Percentiles rank a stretch among this genome's conserved stretches.
These are phyloP conservation scores for Suhomyces kilbournensis DNA, from an alignment of 805 yeast genomes.

Conservation along the genomic window DNA sequence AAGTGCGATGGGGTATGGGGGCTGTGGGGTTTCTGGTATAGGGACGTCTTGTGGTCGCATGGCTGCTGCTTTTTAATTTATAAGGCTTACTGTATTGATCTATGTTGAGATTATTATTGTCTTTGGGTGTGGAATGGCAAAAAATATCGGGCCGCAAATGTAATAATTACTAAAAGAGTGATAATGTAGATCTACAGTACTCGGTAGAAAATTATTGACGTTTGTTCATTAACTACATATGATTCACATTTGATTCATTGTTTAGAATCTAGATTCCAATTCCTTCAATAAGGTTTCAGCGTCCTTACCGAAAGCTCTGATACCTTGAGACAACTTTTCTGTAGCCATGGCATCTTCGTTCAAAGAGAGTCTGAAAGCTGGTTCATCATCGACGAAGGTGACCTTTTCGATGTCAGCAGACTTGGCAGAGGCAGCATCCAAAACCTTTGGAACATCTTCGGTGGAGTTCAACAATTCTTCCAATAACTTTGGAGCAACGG, in stretches of 20 bases:
- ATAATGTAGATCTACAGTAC: neutral
- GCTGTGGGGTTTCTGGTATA: slow-evolving; percentile 40
- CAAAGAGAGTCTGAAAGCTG: slow-evolving; percentile 82
- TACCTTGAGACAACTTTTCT: slow-evolving; percentile 96
- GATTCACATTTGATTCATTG: neutral
- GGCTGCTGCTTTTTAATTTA: neutral
- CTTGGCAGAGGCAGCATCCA: slow-evolving; percentile 59
- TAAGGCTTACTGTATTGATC: neutral
- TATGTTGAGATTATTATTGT: neutral
- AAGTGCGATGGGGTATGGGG: slow-evolving; percentile 48
- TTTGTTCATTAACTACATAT: neutral
- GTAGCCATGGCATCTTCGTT: slow-evolving; percentile 99
- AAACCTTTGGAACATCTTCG: slow-evolving; percentile 75
- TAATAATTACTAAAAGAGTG: neutral
- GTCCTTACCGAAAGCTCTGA: slow-evolving; percentile 94
- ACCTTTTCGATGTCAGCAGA: slow-evolving; percentile 58
- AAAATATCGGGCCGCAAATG: neutral
- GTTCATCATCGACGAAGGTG: slow-evolving; percentile 78
- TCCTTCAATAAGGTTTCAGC: slow-evolving; percentile 71
- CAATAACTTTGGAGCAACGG: slow-evolving; percentile 89
- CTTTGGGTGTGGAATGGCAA: neutral
- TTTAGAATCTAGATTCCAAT: slow-evolving; percentile 57
- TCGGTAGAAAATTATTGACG: neutral
- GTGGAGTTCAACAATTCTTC: slow-evolving; percentile 80
- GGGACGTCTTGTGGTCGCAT: slow-evolving; percentile 22